Base-by-base conservation (phyloP, 208 protist genomes). In the Leishmania turanica region DNA sequence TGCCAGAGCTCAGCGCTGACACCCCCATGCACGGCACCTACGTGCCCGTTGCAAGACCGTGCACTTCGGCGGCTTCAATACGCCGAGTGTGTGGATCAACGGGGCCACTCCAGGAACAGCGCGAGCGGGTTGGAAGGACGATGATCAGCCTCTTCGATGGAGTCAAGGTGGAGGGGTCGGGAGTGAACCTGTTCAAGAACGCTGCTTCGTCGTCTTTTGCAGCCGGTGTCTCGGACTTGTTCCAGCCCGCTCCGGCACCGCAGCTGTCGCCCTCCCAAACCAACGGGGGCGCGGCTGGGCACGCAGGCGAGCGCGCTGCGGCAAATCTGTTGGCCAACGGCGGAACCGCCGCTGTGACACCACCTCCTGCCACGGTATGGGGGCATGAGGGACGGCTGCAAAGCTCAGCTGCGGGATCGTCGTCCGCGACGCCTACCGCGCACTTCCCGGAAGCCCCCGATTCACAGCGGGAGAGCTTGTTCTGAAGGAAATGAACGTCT, bases 81-180 rank as follows among this genome's bases (percentile, higher is more conserved):
- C 81, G 75, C 24, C 6, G 62, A 6, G 27, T 37, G 7, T 58
- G 45, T 27, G 77, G 47, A n/a, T 62, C 65, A 11, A 34, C 24
- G 40, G 75, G 49, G 5, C 54, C 81, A 6, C 68, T 76, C 1
- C 27, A 40, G 1, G 75, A 84, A 40, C 77, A 80, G 77, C 76
- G 82, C 6, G 51, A 78, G 15, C 76, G 76, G 24, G 76, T 82
- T 1, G 78, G 83, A 11, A 73, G 74, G 17, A 84, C 88, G 4
- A 91, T 91, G 88, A 81, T 91, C 64, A 87, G 74, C 24, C 78
- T 91, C 31, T 91, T 91, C 60, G 83, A 87, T 42, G 78, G 81
- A 19, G 60, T 82, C 49, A 69, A 75, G 9, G 60, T 82, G 27
- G 78, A 78, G 51, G 54, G 70, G 19, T 27, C 77, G 15, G 74